Conservation (phyloP, 2,329 filamentous ascomycete genomes). For the Colletotrichum tropicale region DNA sequence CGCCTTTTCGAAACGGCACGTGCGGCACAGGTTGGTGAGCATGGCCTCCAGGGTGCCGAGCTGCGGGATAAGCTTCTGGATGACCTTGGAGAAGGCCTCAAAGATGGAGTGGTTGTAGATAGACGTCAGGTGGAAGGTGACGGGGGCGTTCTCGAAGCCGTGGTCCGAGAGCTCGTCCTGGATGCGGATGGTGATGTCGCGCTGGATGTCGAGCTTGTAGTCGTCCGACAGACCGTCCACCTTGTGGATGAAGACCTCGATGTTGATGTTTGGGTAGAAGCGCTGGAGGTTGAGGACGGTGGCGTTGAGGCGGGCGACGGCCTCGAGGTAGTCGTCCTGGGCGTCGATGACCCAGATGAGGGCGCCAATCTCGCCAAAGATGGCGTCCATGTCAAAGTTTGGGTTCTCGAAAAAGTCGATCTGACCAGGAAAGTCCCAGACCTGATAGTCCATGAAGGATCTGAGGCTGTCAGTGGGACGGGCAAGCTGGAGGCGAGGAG, state of each 20-base stretch:
- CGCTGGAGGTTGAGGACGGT: constrained; percentile 91
- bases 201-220: constrained; percentile 93
- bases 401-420: constrained; percentile 88
- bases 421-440: constrained; percentile 97
- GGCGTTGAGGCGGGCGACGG: constrained; percentile 82
- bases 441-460: constrained; percentile 99
- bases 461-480: constrained; percentile 46
- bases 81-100: constrained; percentile 97
- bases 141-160: constrained; percentile 90
- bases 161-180: constrained; percentile 94
- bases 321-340: constrained; percentile 96
- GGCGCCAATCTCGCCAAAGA: constrained; percentile 93
- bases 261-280: constrained; percentile 90
- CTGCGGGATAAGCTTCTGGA: constrained; percentile 95
- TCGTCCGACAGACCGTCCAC: constrained; percentile 97
- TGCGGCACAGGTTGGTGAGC: constrained; percentile 91
- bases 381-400: constrained; percentile 87
- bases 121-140: constrained; percentile 94
- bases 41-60: constrained; percentile 91
- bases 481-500: neutral
- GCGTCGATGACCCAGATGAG: constrained; percentile 99
- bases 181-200: constrained; percentile 95
- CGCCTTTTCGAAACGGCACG: constrained; percentile 95
- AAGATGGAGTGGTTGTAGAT: constrained; percentile 99
- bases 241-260: constrained; percentile 99